Evolutionary conservation across 768 basidiomycete species (phyloP).

Genomic region (Leccinum imitatum): DNA sequence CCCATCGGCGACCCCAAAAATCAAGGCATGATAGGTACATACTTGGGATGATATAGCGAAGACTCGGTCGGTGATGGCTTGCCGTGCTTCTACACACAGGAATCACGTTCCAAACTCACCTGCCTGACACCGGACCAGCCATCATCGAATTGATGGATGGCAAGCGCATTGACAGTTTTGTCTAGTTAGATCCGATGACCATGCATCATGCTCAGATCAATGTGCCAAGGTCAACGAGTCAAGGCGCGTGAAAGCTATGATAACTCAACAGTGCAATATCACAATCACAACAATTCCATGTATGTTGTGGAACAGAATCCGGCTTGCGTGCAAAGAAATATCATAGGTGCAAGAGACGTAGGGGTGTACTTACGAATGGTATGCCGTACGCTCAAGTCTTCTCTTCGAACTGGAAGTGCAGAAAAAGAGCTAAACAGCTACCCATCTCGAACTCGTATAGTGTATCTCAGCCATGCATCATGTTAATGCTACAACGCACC

Average conservation of each 20-base stretch:
- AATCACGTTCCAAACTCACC: slow-evolving; percentile 5
- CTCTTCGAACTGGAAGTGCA: slow-evolving; percentile 17
- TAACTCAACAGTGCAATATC: slow-evolving; percentile 25
- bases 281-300: not conserved
- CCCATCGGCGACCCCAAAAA: not conserved
- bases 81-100: not conserved
- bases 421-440: slow-evolving; percentile 21
- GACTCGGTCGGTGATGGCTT: no score
- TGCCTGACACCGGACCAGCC: not conserved
- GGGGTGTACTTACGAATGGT: slow-evolving; percentile 57
- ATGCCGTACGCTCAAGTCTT: slow-evolving; percentile 24
- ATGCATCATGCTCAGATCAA: slow-evolving; percentile 21
- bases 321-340: slow-evolving; percentile 27
- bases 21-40: not conserved
- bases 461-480: slow-evolving; percentile 41
- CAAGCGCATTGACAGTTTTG: not conserved
- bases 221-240: slow-evolving; percentile 24
- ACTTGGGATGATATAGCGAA: not conserved
- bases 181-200: not conserved
- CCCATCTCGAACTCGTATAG: slow-evolving; percentile 35
- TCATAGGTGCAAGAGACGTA: slow-evolving; percentile 45
- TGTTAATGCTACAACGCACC: slow-evolving; percentile 62
- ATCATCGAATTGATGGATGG: not conserved
- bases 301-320: slow-evolving; percentile 3
- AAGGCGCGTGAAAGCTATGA: slow-evolving; percentile 12